Percentiles rank a stretch among this genome's conserved stretches.
Conservation (phyloP, 768 basidiomycete genomes). For the Xanthoconium purpureum region DNA sequence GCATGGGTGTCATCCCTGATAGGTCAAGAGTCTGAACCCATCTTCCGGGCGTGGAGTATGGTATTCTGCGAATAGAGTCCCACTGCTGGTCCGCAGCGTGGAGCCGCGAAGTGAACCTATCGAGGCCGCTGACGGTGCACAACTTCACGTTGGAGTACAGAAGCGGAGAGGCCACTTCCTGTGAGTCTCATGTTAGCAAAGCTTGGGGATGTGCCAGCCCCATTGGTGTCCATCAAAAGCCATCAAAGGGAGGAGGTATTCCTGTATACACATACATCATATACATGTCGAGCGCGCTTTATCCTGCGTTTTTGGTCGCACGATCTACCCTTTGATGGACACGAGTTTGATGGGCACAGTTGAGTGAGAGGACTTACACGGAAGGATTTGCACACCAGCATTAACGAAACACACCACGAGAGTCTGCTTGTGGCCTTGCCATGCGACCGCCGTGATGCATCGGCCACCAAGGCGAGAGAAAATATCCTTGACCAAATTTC, state of each 20-base stretch:
- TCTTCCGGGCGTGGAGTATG: constrained; percentile 82
- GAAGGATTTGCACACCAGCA: constrained; percentile 41
- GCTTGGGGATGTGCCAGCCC: background rate
- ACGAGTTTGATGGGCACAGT: background rate
- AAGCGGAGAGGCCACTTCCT: constrained; percentile 68
- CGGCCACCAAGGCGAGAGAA: constrained; percentile 28
- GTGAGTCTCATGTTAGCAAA: constrained; percentile 14
- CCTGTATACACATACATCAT: background rate
- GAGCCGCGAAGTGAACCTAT: constrained; percentile 58
- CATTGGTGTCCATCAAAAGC: background rate
- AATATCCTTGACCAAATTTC: constrained; percentile 74
- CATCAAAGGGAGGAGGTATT: background rate
- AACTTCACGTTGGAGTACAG: constrained; percentile 58
- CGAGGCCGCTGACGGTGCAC: constrained; percentile 41
- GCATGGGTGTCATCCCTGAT: constrained; percentile 45
- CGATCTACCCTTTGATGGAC: background rate
- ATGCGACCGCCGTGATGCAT: constrained; percentile 7
- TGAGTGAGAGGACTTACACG: constrained; percentile 30
- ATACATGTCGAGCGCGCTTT: background rate
- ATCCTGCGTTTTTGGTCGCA: background rate
- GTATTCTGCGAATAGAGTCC: constrained; percentile 86
- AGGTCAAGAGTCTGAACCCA: constrained; percentile 81
- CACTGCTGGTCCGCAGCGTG: constrained; percentile 68
- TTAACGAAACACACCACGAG: constrained; percentile 27
- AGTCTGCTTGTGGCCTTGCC: constrained; percentile 4